These are phyloP conservation scores for Veloporphyrellus conicus DNA, from an alignment of 1,284 basidiomycete species.

Conservation along the genomic window DNA sequence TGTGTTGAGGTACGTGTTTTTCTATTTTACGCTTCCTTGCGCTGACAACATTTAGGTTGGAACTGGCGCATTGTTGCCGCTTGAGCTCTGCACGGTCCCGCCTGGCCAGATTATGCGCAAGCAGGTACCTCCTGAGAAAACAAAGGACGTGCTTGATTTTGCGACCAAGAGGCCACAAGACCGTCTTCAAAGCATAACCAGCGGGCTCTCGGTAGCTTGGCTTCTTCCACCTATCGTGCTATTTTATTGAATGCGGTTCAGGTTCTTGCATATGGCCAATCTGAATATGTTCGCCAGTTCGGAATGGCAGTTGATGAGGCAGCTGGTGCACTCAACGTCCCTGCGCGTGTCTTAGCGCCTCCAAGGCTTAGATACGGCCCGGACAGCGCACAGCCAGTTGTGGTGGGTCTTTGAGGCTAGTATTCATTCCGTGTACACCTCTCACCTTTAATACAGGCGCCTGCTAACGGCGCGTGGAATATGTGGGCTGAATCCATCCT, in stretches of 20 bases:
- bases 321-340: slow-evolving; percentile 46
- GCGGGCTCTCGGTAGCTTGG: slow-evolving; percentile 48
- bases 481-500: slow-evolving; percentile 40
- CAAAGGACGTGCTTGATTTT: slow-evolving; percentile 62
- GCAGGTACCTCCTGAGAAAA: slow-evolving; percentile 65
- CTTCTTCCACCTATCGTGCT: neutral
- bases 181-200: slow-evolving; percentile 55
- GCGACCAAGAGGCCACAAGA: slow-evolving; percentile 64
- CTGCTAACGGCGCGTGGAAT: slow-evolving; percentile 67
- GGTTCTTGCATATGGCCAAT: slow-evolving; percentile 67
- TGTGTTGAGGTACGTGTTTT: slow-evolving; percentile 55
- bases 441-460: slow-evolving; percentile 37
- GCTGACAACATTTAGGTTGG: slow-evolving; percentile 46
- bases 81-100: slow-evolving; percentile 63
- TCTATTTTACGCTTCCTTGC: neutral
- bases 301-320: slow-evolving; percentile 54
- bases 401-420: slow-evolving; percentile 39
- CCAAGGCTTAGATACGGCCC: slow-evolving; percentile 61
- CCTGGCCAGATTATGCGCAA: slow-evolving; percentile 72
- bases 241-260: slow-evolving; percentile 23
- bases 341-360: slow-evolving; percentile 57
- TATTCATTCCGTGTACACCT: neutral
- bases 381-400: slow-evolving; percentile 46
- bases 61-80: slow-evolving; percentile 59
- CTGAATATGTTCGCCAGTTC: slow-evolving; percentile 67